A percentile compares a stretch with the other conserved stretches of the same genome.
Evolutionary conservation across 2,329 filamentous ascomycete genomes (phyloP).

Genomic region (Ophiognomonia clavigignenti-juglandacearum): DNA sequence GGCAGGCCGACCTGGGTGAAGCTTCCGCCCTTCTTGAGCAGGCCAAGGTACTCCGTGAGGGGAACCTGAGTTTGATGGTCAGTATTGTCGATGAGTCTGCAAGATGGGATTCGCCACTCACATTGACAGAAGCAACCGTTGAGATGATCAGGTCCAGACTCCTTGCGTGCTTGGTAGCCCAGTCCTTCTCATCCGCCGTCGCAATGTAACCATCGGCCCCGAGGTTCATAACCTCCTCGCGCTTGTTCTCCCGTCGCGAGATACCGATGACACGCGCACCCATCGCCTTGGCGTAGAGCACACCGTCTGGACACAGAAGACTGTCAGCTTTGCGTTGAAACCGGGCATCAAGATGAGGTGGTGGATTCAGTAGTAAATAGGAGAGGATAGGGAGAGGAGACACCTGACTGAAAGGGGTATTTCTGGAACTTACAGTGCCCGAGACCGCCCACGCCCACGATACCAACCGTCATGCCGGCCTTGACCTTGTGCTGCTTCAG

Average conservation of each 20-base stretch:
- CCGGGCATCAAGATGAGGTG: too few relatives aligned
- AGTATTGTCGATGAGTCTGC: too few relatives aligned
- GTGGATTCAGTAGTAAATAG: too few relatives aligned
- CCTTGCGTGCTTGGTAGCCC: constrained; percentile 43
- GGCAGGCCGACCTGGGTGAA: constrained; percentile 62
- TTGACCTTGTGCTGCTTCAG: constrained; percentile 53
- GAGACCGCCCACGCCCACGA: constrained; percentile 62
- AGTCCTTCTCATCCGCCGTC: constrained; percentile 42
- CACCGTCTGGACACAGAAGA: too few relatives aligned
- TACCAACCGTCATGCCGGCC: constrained; percentile 60
- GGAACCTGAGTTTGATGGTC: constrained; percentile 30
- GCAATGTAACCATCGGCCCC: constrained; percentile 46
- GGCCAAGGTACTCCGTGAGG: constrained; percentile 51
- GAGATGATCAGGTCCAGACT: constrained; percentile 53
- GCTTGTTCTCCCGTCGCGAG: constrained; percentile 47
- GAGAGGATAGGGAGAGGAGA: too few relatives aligned
- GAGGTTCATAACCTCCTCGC: constrained; percentile 47
- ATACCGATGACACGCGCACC: constrained; percentile 56
- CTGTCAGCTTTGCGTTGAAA: too few relatives aligned
- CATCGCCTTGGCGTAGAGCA: constrained; percentile 63
- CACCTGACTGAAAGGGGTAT: too few relatives aligned
- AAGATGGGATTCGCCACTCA: too few relatives aligned
- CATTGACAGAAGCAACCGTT: constrained; percentile 44
- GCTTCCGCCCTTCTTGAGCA: constrained; percentile 54
- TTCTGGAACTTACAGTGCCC: too few relatives aligned